A percentile compares a stretch with the other conserved stretches of the same genome.
Conservation (phyloP, 2,329 filamentous ascomycete species). For the Aspergillus arachidicola region DNA sequence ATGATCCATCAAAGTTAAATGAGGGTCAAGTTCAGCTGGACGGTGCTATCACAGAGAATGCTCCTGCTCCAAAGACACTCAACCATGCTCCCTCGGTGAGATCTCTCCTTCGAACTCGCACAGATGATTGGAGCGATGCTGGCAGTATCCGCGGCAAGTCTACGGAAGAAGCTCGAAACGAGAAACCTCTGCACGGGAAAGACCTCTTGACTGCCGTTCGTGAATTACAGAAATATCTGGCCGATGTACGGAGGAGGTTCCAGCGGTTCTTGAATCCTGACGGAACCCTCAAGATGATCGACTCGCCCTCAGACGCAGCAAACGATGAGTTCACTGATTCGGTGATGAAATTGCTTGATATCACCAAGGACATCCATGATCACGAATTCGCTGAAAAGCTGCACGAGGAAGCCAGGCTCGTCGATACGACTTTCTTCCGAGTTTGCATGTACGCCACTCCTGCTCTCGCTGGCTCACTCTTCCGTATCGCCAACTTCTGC, state of each 20-base stretch:
- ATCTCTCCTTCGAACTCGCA: conserved; percentile 39
- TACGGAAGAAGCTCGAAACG: conserved; percentile 28
- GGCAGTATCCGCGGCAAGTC: conserved; percentile 40
- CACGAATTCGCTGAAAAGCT: conserved; percentile 71
- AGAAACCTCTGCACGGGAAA: conserved; percentile 65
- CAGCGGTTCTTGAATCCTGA: conserved; percentile 63
- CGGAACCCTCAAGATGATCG: conserved; percentile 49
- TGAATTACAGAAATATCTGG: conserved; percentile 84
- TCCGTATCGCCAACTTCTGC: conserved; percentile 95
- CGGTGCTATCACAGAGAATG: conserved; percentile 29
- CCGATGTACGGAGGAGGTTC: conserved; percentile 72
- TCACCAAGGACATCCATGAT: conserved; percentile 53
- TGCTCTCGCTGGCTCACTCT: conserved; percentile 81
- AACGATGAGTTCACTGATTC: conserved; percentile 46
- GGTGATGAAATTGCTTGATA: conserved; percentile 49
- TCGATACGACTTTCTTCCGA: conserved; percentile 92
- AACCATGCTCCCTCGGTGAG: conserved; percentile 41
- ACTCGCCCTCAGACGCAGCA: conserved; percentile 32
- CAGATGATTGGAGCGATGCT: conserved; percentile 43
- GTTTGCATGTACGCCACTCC: conserved; percentile 93
- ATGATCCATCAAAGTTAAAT: conserved; percentile 29
- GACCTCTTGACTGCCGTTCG: conserved; percentile 80
- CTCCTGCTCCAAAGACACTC: conserved; percentile 25
- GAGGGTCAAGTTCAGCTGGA: conserved; percentile 31
- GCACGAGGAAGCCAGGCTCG: conserved; percentile 74